phyloP scores from a whole-genome alignment of 2,329 filamentous ascomycete genomes.

The Mariannaea elegans region DNA sequence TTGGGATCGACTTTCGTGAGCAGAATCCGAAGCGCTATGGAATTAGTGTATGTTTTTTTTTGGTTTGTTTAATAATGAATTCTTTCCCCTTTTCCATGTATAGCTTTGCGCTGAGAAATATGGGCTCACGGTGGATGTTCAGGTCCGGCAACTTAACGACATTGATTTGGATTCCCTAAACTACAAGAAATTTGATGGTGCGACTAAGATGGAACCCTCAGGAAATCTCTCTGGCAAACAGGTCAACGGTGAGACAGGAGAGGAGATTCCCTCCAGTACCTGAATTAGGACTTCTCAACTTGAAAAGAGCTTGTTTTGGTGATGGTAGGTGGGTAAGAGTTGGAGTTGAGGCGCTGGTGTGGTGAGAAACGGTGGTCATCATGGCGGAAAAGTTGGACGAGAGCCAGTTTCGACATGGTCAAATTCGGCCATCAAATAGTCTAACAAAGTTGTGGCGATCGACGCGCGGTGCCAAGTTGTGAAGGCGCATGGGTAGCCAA shows the following conservation, averaged over 20 bases:
- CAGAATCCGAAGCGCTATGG: constrained; percentile 47
- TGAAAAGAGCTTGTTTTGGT: neutral
- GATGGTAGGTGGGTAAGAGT: neutral
- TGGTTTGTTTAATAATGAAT: neutral
- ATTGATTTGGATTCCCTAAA: constrained; percentile 51
- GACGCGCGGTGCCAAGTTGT: neutral
- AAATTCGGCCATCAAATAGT: constrained; percentile 21
- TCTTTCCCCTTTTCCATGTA: too few species aligned
- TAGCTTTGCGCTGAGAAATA: too few species aligned
- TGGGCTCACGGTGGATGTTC: constrained; percentile 10
- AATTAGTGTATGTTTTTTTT: constrained; percentile 51
- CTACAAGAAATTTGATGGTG: constrained; percentile 49
- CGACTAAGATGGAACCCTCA: constrained; percentile 43
- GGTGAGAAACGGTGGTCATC: constrained; percentile 1
- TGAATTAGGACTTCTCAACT: neutral
- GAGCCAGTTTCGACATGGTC: neutral
- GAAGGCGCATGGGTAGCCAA: constrained; percentile 20
- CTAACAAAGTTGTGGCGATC: constrained; percentile 14
- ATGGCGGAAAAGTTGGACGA: neutral
- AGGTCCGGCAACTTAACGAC: constrained; percentile 53
- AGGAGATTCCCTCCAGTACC: constrained; percentile 13
- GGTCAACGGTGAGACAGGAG: constrained; percentile 13
- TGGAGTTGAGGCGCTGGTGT: constrained; percentile 3
- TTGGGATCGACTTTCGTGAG: constrained; percentile 55
- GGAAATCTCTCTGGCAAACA: constrained; percentile 49